Base-by-base conservation (phyloP, 805 yeast species). In the Candida jianshihensis region DNA sequence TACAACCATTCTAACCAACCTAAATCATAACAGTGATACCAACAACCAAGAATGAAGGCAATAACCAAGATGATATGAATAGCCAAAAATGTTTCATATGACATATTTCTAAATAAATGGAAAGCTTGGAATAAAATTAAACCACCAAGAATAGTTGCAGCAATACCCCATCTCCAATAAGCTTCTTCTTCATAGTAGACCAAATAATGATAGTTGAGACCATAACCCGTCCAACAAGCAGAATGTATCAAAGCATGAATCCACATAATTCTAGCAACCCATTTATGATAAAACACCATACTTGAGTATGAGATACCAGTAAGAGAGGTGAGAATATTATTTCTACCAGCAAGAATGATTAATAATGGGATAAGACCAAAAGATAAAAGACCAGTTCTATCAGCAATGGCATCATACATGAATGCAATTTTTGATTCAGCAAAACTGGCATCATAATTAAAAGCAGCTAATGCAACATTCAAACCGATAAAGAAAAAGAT, bases 311-410 rank as follows among this genome's bases (percentile, higher is more conserved):
- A 64, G 66, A 86, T 68, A 8, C 86, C 84, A 0, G 90, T 74
- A 8, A 78, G 36, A 48, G 59, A 61, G 39, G 70, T 71, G 42
- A 83, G 53, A 22, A 84, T 62, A 54, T 80, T 84, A 57, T 81
- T 84, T 46, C 94, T 63, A 12, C 87, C 83, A 7, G 85, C 80
- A 51, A 83, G 76, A 26, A 82, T 54, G 19, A 77, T 64, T 26
- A 77, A 49, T 9, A 70, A 46, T 1, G 92, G 90, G 35, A 78
- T 36, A 21, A 56, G 50, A 2, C 61, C 62, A 46, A 63, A 57
- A 7, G 54, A 38, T 2, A 52, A 28, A 1, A 50, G 26, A 14
- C 50, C 55, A 7, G 55, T 47, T 39, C 56, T 43, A 35, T 51
- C 45, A 4, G 48, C 54, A 22, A 49, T 14, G n/a, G 36, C 28